Base-by-base conservation (phyloP, 768 basidiomycete species). In the Pulveroboletus sp. region DNA sequence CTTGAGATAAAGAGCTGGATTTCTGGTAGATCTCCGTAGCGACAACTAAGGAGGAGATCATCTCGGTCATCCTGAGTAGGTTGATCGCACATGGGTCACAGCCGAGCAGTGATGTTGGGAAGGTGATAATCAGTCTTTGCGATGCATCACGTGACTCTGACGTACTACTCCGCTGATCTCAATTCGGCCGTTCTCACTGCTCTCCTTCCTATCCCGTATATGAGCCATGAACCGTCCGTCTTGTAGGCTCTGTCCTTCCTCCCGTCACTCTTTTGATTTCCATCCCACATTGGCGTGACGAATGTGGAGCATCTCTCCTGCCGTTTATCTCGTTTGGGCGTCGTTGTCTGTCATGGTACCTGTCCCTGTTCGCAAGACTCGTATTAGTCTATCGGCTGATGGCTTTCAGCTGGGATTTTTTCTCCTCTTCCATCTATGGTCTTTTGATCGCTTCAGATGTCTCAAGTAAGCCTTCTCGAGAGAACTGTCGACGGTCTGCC, bases 1-100 rank as follows among this genome's bases (percentile, higher is more conserved):
- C 73, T 70, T 18, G 75, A 66, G 26, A 88, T 70, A 55, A 88
- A 94, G 4, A 71, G 71, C 39, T 83, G 74, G 35, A 92, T 74
- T 57, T 93, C 89, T 41, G 86, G 81, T 48, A 91, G 69, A 56
- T 95, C 93, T 36, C 93, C 93, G 66, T 92, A 95, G 65, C 93
- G 81, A 65, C 87, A 87, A 18, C 87, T 77, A 6, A 94, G 81
- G 11, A 97, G 72, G 43, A 94, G 65, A 4, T 95, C 89, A 38
- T 89, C 81, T 30, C 69, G 71, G 21, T 86, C 79, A 43, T 84
- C 81, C 41, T 71, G 68, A 32, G 75, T 70, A 43, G 70, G 71
- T 1, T 38, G 24, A 3, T 18, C 13, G 5, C 31, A 6, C 43
- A 43, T 43, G 18, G 10, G 31, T 21, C 21, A 21, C 21, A 21